Conservation (phyloP, 805 yeast species). For the Myxozyma nipponensis region DNA sequence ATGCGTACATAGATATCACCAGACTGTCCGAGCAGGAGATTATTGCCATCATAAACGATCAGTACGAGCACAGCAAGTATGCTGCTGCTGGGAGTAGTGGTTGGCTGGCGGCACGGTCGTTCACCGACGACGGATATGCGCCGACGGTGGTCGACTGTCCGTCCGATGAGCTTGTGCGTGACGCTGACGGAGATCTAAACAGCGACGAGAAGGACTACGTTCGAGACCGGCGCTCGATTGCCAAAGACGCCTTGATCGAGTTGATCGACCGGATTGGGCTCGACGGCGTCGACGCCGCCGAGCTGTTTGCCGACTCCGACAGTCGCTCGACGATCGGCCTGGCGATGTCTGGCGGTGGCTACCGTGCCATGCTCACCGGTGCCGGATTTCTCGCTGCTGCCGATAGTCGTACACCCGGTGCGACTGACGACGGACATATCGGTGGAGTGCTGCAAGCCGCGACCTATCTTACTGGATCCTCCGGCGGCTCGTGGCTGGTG, state of each 20-base stretch:
- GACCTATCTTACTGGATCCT: conserved; percentile 58
- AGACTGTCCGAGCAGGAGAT: background rate
- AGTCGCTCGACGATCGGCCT: conserved; percentile 35
- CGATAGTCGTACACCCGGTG: conserved; percentile 44
- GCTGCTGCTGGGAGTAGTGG: too few relatives aligned
- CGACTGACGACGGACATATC: conserved; percentile 37
- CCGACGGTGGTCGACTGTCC: background rate
- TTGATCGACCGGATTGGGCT: conserved; percentile 47
- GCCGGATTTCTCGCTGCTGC: conserved; percentile 54
- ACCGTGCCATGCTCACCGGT: conserved; percentile 56
- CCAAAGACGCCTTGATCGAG: conserved; percentile 36
- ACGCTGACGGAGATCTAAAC: conserved; percentile 7
- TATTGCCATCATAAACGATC: background rate
- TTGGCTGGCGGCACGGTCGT: background rate
- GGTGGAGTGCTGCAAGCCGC: conserved; percentile 55
- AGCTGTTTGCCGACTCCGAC: conserved; percentile 14
- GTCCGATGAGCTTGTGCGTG: conserved; percentile 16
- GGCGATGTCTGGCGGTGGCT: conserved; percentile 87
- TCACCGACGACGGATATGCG: background rate
- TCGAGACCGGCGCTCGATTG: conserved; percentile 17
- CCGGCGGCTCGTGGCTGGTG: conserved; percentile 73
- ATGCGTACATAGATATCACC: background rate
- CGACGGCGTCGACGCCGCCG: conserved; percentile 39
- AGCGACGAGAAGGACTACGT: conserved; percentile 30
- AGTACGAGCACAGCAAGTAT: background rate